A percentile compares a stretch with the other conserved stretches of the same genome.
Evolutionary conservation across 1,284 basidiomycete species (phyloP).

Genomic region (Irpex rosettiformis): DNA sequence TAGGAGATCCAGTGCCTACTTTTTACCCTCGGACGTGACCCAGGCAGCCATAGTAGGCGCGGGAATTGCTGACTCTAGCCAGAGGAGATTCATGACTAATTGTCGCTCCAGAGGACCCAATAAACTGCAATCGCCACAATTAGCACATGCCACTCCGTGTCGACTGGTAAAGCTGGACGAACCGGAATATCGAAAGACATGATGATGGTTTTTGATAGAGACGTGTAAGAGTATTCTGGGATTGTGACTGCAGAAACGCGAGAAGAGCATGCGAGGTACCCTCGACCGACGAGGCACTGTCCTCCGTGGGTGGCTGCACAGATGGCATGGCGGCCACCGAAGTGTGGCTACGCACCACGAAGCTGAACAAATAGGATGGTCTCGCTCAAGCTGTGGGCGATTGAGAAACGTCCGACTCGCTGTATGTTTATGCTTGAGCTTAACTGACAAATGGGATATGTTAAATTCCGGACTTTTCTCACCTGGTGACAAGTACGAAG

Average conservation of each 20-base stretch:
- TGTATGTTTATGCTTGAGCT: slow-evolving; percentile 13
- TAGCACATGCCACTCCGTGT: slow-evolving; percentile 15
- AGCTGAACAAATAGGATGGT: neutral
- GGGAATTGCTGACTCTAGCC: slow-evolving; percentile 80
- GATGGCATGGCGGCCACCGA: slow-evolving; percentile 4
- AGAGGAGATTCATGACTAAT: slow-evolving; percentile 88
- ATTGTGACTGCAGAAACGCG: slow-evolving; percentile 84
- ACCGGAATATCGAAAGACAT: slow-evolving; percentile 94
- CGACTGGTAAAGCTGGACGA: slow-evolving; percentile 17
- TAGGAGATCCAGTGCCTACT: slow-evolving; percentile 40
- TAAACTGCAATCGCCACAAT: slow-evolving; percentile 47
- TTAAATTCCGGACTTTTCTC: neutral
- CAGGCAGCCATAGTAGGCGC: slow-evolving; percentile 77
- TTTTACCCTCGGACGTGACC: slow-evolving; percentile 73
- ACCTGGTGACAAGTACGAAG: neutral
- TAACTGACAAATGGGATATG: slow-evolving; percentile 12
- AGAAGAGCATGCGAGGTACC: slow-evolving; percentile 56
- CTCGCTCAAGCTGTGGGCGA: neutral
- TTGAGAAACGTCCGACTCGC: neutral
- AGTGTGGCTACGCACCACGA: neutral
- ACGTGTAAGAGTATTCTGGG: slow-evolving; percentile 78
- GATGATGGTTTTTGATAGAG: slow-evolving; percentile 89
- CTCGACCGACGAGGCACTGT: slow-evolving; percentile 16
- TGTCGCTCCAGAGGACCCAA: slow-evolving; percentile 86
- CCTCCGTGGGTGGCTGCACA: slow-evolving; percentile 14